These are phyloP conservation scores for Chalciporus piperatoides DNA, from an alignment of 1,284 basidiomycete genomes.

Conservation along the genomic window DNA sequence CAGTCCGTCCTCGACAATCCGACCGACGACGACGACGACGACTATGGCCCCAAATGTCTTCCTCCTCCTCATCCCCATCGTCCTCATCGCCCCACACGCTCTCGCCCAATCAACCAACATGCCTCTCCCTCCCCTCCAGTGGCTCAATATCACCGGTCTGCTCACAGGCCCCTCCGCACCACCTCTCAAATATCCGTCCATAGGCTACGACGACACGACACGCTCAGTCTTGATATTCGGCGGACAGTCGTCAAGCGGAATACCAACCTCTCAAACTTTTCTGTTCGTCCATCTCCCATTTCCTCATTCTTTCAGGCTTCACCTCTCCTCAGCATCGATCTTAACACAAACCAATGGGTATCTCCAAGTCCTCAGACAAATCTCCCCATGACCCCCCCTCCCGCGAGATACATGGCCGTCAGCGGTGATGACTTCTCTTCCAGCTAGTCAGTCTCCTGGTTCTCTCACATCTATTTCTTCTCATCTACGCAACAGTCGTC, in stretches of 20 bases:
- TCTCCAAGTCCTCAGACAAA: slow-evolving; percentile 47
- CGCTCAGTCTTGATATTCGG: slow-evolving; percentile 69
- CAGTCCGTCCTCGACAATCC: not conserved
- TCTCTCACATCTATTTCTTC: slow-evolving; percentile 4
- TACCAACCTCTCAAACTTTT: slow-evolving; percentile 62
- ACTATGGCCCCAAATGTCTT: not conserved
- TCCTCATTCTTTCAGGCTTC: not conserved
- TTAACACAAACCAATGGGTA: slow-evolving; percentile 59
- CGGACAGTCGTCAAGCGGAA: slow-evolving; percentile 62
- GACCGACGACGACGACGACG: not conserved
- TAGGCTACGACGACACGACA: slow-evolving; percentile 58
- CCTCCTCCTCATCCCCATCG: not conserved
- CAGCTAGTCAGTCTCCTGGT: slow-evolving; percentile 58
- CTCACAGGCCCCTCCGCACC: slow-evolving; percentile 55
- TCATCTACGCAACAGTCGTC: slow-evolving; percentile 45
- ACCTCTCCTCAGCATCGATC: slow-evolving; percentile 34
- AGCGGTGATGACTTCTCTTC: slow-evolving; percentile 67
- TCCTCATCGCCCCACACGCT: slow-evolving; percentile 5
- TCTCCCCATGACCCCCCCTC: slow-evolving; percentile 44
- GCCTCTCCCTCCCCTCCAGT: slow-evolving; percentile 56
- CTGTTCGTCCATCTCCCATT: slow-evolving; percentile 39
- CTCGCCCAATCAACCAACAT: slow-evolving; percentile 32
- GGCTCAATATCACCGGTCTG: slow-evolving; percentile 65
- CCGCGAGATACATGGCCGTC: slow-evolving; percentile 60
- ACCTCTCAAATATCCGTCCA: slow-evolving; percentile 65